phyloP scores from a whole-genome alignment of 1,284 basidiomycete genomes.

The Ceratobasidium sp. region DNA sequence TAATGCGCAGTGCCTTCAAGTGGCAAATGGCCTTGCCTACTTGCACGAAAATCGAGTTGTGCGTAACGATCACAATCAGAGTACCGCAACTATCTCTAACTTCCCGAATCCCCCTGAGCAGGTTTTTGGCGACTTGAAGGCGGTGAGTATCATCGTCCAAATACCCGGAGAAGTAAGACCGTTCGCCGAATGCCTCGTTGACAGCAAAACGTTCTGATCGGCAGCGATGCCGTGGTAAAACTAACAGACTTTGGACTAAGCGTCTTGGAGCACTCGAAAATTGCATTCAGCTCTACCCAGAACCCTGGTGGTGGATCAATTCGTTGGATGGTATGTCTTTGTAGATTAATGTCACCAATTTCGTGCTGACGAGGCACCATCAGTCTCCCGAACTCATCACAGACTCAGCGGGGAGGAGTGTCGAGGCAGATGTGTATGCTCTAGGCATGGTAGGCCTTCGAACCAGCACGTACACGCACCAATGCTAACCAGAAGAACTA shows the following conservation, averaged over 20 bases:
- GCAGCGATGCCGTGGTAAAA: neutral
- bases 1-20: neutral
- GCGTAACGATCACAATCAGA: neutral
- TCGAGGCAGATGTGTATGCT: constrained; percentile 9
- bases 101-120: neutral
- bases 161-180: neutral
- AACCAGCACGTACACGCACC: neutral
- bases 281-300: neutral
- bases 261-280: neutral
- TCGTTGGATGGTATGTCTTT: neutral
- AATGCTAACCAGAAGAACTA: neutral
- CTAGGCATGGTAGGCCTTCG: neutral
- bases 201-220: neutral
- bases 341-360: neutral
- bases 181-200: no score
- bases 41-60: neutral
- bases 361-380: neutral
- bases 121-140: constrained; percentile 2
- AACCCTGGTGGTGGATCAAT: neutral
- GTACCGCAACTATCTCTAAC: neutral
- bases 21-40: neutral
- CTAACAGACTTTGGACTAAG: neutral
- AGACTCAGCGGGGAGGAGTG: neutral
- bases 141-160: neutral
- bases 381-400: constrained; percentile 3